Conservation (phyloP, 2,329 filamentous ascomycete genomes). For the Shiraia sp. region DNA sequence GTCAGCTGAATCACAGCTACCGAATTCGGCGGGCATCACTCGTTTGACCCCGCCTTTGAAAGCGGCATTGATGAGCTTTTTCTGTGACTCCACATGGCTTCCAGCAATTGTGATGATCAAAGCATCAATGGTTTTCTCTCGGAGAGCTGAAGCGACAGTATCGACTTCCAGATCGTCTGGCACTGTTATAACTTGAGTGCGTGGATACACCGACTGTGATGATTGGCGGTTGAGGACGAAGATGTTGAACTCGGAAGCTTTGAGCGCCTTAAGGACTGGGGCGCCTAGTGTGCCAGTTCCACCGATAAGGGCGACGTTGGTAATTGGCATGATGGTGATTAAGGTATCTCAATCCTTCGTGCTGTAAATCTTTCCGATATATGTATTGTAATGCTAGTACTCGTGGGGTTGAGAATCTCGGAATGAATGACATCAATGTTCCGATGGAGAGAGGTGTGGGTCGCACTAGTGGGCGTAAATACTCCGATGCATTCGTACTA, state of each 20-base stretch:
- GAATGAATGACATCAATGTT: too few species aligned
- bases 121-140: constrained; percentile 51
- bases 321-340: constrained; percentile 32
- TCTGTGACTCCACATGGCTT: constrained; percentile 52
- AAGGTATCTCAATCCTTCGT: too few species aligned
- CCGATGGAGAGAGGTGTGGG: too few species aligned
- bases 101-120: constrained; percentile 57
- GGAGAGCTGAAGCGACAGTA: constrained; percentile 42
- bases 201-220: constrained; percentile 46
- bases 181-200: constrained; percentile 48
- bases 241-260: constrained; percentile 35
- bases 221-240: constrained; percentile 39
- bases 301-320: constrained; percentile 49
- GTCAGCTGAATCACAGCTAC: constrained; percentile 49
- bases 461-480: too few species aligned
- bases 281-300: constrained; percentile 43
- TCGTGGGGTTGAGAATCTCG: too few species aligned
- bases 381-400: too few species aligned
- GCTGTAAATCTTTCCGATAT: too few species aligned
- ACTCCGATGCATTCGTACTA: too few species aligned
- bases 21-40: constrained; percentile 66
- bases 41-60: constrained; percentile 61
- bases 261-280: constrained; percentile 38
- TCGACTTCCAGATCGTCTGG: constrained; percentile 43
- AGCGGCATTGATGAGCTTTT: constrained; percentile 61